Percentiles rank a stretch among this genome's conserved stretches.
Evolutionary conservation across 805 yeast genomes (phyloP).

Genomic region (Soucietia sequanensis): DNA sequence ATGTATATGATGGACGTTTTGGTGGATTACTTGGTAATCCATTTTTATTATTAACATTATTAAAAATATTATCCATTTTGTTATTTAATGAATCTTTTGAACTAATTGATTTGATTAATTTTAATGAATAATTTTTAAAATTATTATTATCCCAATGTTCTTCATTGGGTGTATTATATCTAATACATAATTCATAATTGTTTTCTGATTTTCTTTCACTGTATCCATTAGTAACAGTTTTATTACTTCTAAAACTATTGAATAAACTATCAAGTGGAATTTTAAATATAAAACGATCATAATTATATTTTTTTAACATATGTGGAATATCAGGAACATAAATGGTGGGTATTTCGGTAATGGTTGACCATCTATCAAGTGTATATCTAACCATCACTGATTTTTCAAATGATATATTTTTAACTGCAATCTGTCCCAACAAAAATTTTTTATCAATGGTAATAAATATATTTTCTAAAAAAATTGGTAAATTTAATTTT

Average conservation of each 20-base stretch:
- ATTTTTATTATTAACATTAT: too few species aligned
- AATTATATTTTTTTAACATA: constrained; percentile 46
- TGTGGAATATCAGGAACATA: constrained; percentile 58
- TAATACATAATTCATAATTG: constrained; percentile 51
- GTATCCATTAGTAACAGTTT: constrained; percentile 1
- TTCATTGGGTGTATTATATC: constrained; percentile 45
- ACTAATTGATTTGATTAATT: constrained; percentile 29
- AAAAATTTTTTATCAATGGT: constrained; percentile 57
- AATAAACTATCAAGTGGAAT: constrained; percentile 49
- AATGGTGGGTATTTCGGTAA: constrained; percentile 62
- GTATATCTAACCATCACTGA: constrained; percentile 70
- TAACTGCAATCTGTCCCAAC: constrained; percentile 75
- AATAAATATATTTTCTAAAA: constrained; percentile 63
- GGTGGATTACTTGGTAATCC: not conserved
- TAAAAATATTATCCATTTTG: constrained; percentile 1
- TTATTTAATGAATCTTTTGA: constrained; percentile 1
- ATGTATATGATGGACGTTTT: not conserved
- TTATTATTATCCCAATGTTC: constrained; percentile 82
- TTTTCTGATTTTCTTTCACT: constrained; percentile 15
- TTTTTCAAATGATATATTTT: constrained; percentile 70
- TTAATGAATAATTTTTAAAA: constrained; percentile 55
- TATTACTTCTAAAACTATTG: constrained; percentile 22
- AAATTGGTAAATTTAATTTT: constrained; percentile 42
- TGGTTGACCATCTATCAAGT: constrained; percentile 74
- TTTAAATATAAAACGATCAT: constrained; percentile 72